These are phyloP conservation scores for Aspergillus aculeatinus DNA, from an alignment of 2,329 filamentous ascomycete species.

Conservation along the genomic window DNA sequence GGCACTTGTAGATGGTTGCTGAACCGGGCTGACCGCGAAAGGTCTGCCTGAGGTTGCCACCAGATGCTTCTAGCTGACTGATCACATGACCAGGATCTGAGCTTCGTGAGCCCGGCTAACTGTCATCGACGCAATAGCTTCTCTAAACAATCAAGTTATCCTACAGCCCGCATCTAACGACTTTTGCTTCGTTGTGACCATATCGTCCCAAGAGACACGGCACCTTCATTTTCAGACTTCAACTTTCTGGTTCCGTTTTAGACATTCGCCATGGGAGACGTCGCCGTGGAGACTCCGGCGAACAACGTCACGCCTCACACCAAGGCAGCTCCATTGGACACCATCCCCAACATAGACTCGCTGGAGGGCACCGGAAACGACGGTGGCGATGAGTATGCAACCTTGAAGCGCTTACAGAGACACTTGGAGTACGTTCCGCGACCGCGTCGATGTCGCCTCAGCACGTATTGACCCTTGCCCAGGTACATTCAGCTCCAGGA, in stretches of 20 bases:
- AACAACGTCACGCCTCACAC: slow-evolving; percentile 74
- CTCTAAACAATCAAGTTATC: background rate
- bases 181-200: background rate
- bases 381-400: slow-evolving; percentile 88
- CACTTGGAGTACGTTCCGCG: slow-evolving; percentile 74
- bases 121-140: slow-evolving; percentile 10
- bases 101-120: slow-evolving; percentile 10
- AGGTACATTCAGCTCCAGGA: slow-evolving; percentile 97
- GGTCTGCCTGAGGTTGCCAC: background rate
- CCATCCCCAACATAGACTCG: slow-evolving; percentile 85
- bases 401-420: slow-evolving; percentile 92
- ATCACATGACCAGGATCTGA: slow-evolving; percentile 8
- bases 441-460: background rate
- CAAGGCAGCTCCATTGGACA: slow-evolving; percentile 71
- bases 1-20: too few relatives aligned
- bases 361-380: slow-evolving; percentile 81
- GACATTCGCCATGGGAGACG: slow-evolving; percentile 70
- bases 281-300: slow-evolving; percentile 77
- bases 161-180: background rate
- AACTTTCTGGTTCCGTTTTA: background rate
- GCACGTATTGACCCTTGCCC: slow-evolving; percentile 23
- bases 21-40: background rate
- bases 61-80: background rate
- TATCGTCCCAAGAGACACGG: background rate
- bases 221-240: background rate